phyloP scores from a whole-genome alignment of 768 basidiomycete species.

The Leccinum fibrillosum region DNA sequence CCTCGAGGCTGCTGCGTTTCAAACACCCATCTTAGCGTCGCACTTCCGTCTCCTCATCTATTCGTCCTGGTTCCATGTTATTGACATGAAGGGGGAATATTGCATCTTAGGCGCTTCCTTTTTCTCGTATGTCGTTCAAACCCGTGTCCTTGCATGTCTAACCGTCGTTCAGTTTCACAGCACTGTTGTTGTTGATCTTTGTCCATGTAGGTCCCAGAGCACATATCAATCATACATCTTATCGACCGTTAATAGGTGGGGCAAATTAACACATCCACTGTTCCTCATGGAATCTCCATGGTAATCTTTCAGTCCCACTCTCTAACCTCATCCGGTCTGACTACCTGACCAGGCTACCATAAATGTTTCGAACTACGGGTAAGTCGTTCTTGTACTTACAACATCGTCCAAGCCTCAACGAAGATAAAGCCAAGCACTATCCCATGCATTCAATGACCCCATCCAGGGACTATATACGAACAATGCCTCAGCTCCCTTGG shows the following conservation, averaged over 20 bases:
- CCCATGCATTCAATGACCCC: slow-evolving; percentile 50
- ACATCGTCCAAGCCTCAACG: not conserved
- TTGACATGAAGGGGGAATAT: slow-evolving; percentile 66
- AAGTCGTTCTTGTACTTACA: slow-evolving; percentile 17
- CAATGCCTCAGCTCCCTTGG: slow-evolving; percentile 62
- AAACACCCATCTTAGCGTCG: slow-evolving; percentile 14
- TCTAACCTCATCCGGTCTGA: slow-evolving; percentile 12
- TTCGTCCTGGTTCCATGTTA: slow-evolving; percentile 19
- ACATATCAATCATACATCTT: slow-evolving; percentile 20
- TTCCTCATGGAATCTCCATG: slow-evolving; percentile 73
- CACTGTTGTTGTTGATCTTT: slow-evolving; percentile 68
- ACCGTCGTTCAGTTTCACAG: slow-evolving; percentile 22
- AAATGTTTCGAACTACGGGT: slow-evolving; percentile 74
- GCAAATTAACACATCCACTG: slow-evolving; percentile 74
- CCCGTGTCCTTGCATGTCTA: slow-evolving; percentile 9
- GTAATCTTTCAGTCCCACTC: slow-evolving; percentile 36
- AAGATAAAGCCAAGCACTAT: slow-evolving; percentile 46
- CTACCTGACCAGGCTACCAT: slow-evolving; percentile 51
- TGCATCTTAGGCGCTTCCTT: slow-evolving; percentile 71
- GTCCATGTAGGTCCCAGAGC: slow-evolving; percentile 57
- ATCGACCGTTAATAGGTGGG: slow-evolving; percentile 52
- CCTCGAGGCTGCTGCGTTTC: slow-evolving; percentile 23
- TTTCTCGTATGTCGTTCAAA: slow-evolving; percentile 54
- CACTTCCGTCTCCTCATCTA: slow-evolving; percentile 18
- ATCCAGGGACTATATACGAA: slow-evolving; percentile 63